Percentiles rank a stretch among this genome's conserved stretches.
These are phyloP conservation scores for Dothidotthia symphoricarpi DNA, from an alignment of 2,329 filamentous ascomycete species.

Conservation along the genomic window DNA sequence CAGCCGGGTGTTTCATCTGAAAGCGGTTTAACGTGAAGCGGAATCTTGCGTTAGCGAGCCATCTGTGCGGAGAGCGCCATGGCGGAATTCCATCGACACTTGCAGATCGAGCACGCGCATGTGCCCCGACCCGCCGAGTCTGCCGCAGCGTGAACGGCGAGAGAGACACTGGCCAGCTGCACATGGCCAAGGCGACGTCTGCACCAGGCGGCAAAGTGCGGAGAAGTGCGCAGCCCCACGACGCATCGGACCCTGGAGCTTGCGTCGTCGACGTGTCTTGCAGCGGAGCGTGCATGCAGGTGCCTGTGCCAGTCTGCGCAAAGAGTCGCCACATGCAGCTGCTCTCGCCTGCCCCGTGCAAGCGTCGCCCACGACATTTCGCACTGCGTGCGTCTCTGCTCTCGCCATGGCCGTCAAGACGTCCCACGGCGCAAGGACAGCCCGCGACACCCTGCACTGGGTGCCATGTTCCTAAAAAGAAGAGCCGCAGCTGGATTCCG, in stretches of 20 bases:
- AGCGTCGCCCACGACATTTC: neutral
- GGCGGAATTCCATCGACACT: constrained; percentile 13
- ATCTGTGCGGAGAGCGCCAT: constrained; percentile 26
- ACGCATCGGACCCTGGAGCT: constrained; percentile 11
- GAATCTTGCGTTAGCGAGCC: constrained; percentile 23
- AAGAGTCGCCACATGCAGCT: constrained; percentile 10
- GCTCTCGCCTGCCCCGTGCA: constrained; percentile 3
- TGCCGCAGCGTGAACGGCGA: neutral
- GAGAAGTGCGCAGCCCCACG: constrained; percentile 14
- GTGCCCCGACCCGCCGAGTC: neutral
- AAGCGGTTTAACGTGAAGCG: constrained; percentile 9
- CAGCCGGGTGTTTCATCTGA: constrained; percentile 14
- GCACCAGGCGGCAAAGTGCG: constrained; percentile 19
- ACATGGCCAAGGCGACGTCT: constrained; percentile 1
- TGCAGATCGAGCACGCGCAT: neutral
- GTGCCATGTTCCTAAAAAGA: constrained; percentile 2
- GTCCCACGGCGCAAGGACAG: constrained; percentile 1
- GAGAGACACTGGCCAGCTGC: neutral
- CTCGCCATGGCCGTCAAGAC: too few relatives aligned
- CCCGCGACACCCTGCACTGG: neutral
- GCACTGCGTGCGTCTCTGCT: neutral
- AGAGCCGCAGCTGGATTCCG: constrained; percentile 14
- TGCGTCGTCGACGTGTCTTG: constrained; percentile 16
- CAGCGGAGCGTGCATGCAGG: constrained; percentile 6
- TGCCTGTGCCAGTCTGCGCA: constrained; percentile 15